Base-by-base conservation (phyloP, 352 stramenopile genomes). In the Globisporangium irregulare region DNA sequence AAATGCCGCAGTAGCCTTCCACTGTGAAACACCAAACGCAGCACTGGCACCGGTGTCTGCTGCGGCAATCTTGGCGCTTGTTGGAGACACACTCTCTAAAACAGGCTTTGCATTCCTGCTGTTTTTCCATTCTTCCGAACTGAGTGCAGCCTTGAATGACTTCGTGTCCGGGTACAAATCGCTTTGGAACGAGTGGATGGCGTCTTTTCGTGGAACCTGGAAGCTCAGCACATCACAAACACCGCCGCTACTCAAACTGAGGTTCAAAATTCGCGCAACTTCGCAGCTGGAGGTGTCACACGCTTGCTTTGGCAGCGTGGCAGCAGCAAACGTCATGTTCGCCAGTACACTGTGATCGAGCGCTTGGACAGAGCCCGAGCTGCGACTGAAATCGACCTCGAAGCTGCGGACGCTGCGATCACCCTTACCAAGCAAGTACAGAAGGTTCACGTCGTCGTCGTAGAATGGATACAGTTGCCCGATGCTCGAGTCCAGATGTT, bases 131-230 rank as follows among this genome's bases (percentile, higher is more conserved):
- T 90, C 73, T 1, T 62, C 57, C 6, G 74, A 55, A 20, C 61
- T 80, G 53, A 92, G 61, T 5, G 87, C 77, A 1, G 84, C 54
- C 62, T 66, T 73, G 46, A 65, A 32, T 3, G 77, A 73, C 29
- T 73, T 64, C 12, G 85, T 92, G 25, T 89, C 73, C 0, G 85
- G 87, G 72, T 88, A 94, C 75, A 94, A 77, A 70, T 94, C 87
- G 50, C 69, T 79, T 66, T 94, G 87, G 69, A 93, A 94, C 56
- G 81, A 71, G 53, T 79, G 82, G 12, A 59, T 67, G 0, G 81
- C 81, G 32, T 91, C 81, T 36, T 85, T 85, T 7, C 87, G 80
- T 34, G 87, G 87, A 34, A 94, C 82, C 5, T 71, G 74, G 65
- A 88, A 93, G 54, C 80, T 84, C 27, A 93, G 50, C 7, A 90